Evolutionary conservation across 768 basidiomycete genomes (phyloP), one percentile per base, ranked within the genome.

Genomic region (Leucocoprinus birnbaumii): DNA sequence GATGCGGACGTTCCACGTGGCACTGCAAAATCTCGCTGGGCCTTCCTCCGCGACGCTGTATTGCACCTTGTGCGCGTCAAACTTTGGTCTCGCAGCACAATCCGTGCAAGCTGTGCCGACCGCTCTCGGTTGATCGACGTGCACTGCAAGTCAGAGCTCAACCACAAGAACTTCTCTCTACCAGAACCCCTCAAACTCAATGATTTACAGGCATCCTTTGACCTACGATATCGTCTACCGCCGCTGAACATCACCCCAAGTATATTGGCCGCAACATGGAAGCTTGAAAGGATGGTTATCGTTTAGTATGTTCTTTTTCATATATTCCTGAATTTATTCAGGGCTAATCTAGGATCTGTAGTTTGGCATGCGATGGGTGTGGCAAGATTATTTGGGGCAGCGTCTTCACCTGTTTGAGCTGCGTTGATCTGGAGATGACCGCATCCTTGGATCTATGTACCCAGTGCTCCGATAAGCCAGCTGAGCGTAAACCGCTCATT

Each of bases 181-280:
- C 41, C 68, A 45, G 57, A 61, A 2, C 68, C 68, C 4, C 59
- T 71, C 34, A 64, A 58, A 16, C 48, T 50, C 21, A 58, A 55
- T 19, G 71, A 73, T 50, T 63, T 55, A 16, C 62, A 59, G 7
- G 68, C 71, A 48, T 58, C 69, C 44, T 66, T 70, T 16, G 66
- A 66, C 55, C 60, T 71, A 22, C 56, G 68, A 46, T 62, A 63
- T 31, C 61, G 66, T 24, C 55, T 73, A 34, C 65, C 69, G 50
- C 71, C 71, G 18, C 66, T 68, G 11, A 66, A 69, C 47, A 68
- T 71, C 34, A 61, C 69, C 11, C 71, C 71, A 46, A 71, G 71
- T 53, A 67, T 70, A 44, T 68, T 68, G 1, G 52, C 71, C 14
- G 65, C 66, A 21, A 62, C 63, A 19, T 71, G 70, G 45, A 67